These are phyloP conservation scores for Russula dissimulans DNA, from an alignment of 768 basidiomycete genomes.

Conservation along the genomic window DNA sequence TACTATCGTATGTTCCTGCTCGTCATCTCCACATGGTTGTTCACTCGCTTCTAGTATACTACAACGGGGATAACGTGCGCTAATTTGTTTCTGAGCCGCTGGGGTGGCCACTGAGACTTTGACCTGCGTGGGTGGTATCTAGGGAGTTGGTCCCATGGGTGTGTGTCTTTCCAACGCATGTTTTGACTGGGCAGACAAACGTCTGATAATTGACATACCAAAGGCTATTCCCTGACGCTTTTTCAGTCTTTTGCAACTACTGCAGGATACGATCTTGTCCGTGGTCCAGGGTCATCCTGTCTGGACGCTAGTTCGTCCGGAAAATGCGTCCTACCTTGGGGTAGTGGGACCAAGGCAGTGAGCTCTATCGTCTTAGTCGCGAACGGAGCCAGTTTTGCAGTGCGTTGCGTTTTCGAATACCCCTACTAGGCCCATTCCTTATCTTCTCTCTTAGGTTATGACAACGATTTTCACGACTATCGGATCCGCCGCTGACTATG, in stretches of 20 bases:
- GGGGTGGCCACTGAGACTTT: neutral
- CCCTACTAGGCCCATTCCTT: neutral
- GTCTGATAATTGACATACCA: neutral
- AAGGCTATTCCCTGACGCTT: constrained; percentile 55
- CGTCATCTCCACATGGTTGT: neutral
- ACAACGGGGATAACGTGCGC: constrained; percentile 69
- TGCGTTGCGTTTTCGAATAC: constrained; percentile 25
- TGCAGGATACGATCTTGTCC: constrained; percentile 66
- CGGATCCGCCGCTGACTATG: constrained; percentile 60
- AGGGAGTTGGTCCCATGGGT: constrained; percentile 62
- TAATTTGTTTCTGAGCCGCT: neutral
- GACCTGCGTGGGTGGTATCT: neutral
- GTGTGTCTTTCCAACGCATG: neutral
- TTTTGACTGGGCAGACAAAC: too few relatives aligned
- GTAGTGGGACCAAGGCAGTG: constrained; percentile 59
- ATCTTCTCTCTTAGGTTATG: constrained; percentile 44
- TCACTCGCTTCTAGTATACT: constrained; percentile 46
- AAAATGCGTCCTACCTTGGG: constrained; percentile 74
- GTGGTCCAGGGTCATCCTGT: constrained; percentile 66
- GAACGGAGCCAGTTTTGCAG: constrained; percentile 68
- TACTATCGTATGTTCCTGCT: constrained; percentile 52
- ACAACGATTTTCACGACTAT: constrained; percentile 75
- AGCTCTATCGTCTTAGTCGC: constrained; percentile 69
- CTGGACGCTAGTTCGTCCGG: constrained; percentile 47
- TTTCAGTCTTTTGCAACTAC: constrained; percentile 65